Conservation (phyloP, 352 stramenopile species). For the Pythium scleroteichum region DNA sequence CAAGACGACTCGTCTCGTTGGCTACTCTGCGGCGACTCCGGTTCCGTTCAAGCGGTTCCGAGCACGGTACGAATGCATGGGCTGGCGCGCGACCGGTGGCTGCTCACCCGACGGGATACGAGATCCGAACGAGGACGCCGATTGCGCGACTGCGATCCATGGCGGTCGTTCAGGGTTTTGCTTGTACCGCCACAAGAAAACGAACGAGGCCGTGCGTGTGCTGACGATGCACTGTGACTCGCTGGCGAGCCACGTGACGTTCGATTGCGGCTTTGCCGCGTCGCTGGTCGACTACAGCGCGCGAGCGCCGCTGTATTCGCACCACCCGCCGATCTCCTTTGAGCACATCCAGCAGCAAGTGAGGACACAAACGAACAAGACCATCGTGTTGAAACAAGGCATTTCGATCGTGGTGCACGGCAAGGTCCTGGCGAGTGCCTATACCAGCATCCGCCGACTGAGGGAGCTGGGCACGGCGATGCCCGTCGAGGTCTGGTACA, state of each 20-base stretch:
- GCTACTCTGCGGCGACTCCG: too few species aligned
- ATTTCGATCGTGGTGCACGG: slow-evolving; percentile 47
- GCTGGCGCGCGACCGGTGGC: slow-evolving; percentile 45
- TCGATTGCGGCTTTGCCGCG: slow-evolving; percentile 10
- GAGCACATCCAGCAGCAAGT: slow-evolving; percentile 7
- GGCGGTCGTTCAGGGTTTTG: slow-evolving; percentile 23
- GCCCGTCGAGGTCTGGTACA: slow-evolving; percentile 82
- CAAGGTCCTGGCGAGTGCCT: slow-evolving; percentile 49
- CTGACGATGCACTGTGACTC: slow-evolving; percentile 21
- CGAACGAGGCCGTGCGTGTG: slow-evolving; percentile 26
- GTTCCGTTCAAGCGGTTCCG: neutral
- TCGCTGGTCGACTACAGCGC: slow-evolving; percentile 7
- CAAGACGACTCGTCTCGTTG: too few species aligned
- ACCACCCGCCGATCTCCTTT: slow-evolving; percentile 6
- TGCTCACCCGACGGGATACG: slow-evolving; percentile 41
- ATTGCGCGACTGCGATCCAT: slow-evolving; percentile 38
- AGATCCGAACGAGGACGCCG: slow-evolving; percentile 34
- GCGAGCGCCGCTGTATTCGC: neutral
- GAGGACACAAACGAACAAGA: slow-evolving; percentile 26
- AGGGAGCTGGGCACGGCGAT: slow-evolving; percentile 48
- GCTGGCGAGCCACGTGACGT: slow-evolving; percentile 5
- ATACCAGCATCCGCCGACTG: slow-evolving; percentile 51
- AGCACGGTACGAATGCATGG: slow-evolving; percentile 40
- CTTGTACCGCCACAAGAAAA: slow-evolving; percentile 11
- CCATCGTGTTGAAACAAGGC: slow-evolving; percentile 22